Base-by-base conservation (phyloP, 768 basidiomycete genomes). In the Mycena sanguinolenta region DNA sequence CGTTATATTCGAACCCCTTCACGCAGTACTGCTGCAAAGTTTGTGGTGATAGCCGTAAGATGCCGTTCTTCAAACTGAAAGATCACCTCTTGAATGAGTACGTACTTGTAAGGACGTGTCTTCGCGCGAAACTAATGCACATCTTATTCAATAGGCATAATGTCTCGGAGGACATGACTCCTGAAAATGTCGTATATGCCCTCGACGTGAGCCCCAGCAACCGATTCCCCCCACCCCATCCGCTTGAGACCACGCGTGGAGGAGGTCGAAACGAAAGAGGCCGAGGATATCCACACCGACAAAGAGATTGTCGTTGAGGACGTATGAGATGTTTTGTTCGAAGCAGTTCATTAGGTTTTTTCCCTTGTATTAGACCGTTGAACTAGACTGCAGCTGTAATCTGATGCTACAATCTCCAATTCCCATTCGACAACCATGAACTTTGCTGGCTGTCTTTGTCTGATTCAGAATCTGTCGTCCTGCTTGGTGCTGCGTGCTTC, bases 371-470 rank as follows among this genome's bases (percentile, higher is more conserved):
- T n/a, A n/a, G n/a, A n/a, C n/a, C n/a, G n/a, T n/a, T n/a, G n/a
- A n/a, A n/a, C n/a, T n/a, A n/a, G n/a, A n/a, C n/a, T n/a, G n/a
- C n/a, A n/a, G n/a, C n/a, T n/a, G n/a, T n/a, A n/a, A n/a, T 39
- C 39, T 12, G 16, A 46, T n/a, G 44, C 44, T 25, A 58, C 38
- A n/a, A n/a, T 49, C 44, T 32, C 10, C 32, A n/a, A n/a, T 25
- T n/a, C 36, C 5, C n/a, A n/a, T 64, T 78, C 25, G 32, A 76
- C 69, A 81, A 82, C 32, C 55, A 79, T 39, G 74, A n/a, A n/a
- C n/a, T n/a, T n/a, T n/a, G n/a, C n/a, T n/a, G n/a, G n/a, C n/a
- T 86, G 34, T 82, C 86, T 3, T 75, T 81, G 27, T 84, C 87
- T 28, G 87, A 88, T 76, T 85, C 79, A 27, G 50, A 85, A 63